Percentiles rank a stretch among this genome's conserved stretches.
These are phyloP conservation scores for Pisolithus microcarpus DNA, from an alignment of 768 basidiomycete species.

Conservation along the genomic window DNA sequence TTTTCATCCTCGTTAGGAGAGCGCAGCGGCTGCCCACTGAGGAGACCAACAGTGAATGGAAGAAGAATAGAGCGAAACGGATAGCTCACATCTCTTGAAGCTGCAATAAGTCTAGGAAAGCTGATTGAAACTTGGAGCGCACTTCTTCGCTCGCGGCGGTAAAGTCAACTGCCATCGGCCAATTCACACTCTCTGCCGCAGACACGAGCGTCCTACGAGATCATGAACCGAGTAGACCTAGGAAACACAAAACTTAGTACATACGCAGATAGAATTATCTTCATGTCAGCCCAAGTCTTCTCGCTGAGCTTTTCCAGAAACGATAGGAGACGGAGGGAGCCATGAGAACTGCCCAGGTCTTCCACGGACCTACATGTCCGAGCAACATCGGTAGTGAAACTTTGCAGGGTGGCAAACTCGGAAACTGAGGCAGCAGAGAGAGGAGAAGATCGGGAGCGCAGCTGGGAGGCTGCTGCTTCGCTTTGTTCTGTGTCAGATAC, in stretches of 20 bases:
- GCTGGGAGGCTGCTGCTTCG: constrained; percentile 51
- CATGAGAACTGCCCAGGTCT: constrained; percentile 37
- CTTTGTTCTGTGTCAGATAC: constrained; percentile 30
- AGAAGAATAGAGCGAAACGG: background rate
- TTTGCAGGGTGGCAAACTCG: constrained; percentile 53
- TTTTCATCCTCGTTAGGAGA: constrained; percentile 34
- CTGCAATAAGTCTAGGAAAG: constrained; percentile 68
- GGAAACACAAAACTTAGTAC: constrained; percentile 17
- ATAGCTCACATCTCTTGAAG: constrained; percentile 71
- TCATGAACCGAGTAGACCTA: constrained; percentile 4
- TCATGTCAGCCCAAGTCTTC: constrained; percentile 75
- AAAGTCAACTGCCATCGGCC: constrained; percentile 78
- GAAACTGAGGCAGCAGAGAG: constrained; percentile 44
- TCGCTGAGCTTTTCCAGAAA: constrained; percentile 60
- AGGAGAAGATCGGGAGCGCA: constrained; percentile 31
- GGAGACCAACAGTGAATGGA: constrained; percentile 1
- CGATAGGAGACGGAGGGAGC: constrained; percentile 49
- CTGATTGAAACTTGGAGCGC: constrained; percentile 60
- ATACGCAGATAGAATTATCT: constrained; percentile 54
- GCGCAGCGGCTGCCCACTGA: constrained; percentile 49
- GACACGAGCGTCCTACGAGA: constrained; percentile 49
- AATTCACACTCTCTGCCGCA: constrained; percentile 69
- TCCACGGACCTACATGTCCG: constrained; percentile 39
- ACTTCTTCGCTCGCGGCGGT: constrained; percentile 39
- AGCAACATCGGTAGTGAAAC: constrained; percentile 48